A percentile compares a stretch with the other conserved stretches of the same genome.
Evolutionary conservation across 768 basidiomycete genomes (phyloP).

Genomic region (Tremella mesenterica): DNA sequence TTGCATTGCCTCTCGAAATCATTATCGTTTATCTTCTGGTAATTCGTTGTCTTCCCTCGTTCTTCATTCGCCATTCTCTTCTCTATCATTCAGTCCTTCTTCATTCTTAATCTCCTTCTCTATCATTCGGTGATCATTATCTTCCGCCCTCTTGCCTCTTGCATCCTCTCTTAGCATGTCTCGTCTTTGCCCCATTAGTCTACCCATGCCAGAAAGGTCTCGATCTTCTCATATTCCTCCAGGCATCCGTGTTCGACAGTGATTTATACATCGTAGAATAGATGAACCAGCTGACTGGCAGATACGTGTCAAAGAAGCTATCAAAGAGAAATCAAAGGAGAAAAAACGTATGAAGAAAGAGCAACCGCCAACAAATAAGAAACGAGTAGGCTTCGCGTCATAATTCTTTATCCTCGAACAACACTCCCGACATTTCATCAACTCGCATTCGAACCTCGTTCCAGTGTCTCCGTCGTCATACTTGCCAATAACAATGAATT

Average conservation of each 20-base stretch:
- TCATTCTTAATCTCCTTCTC: constrained; percentile 9
- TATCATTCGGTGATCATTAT: no score
- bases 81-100: constrained; percentile 51
- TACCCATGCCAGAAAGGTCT: no score
- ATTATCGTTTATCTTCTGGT: no score
- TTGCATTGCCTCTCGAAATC: no score
- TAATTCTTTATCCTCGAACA: neutral
- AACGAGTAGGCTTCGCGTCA: neutral
- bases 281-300: no score
- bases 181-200: no score
- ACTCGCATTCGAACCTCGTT: neutral
- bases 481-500: neutral
- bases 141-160: no score
- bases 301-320: neutral
- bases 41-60: constrained; percentile 5
- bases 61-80: constrained; percentile 2
- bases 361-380: neutral
- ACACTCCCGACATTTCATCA: neutral
- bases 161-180: no score
- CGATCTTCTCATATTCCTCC: no score
- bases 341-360: neutral
- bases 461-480: neutral
- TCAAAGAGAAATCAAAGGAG: neutral
- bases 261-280: no score
- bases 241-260: no score